Evolutionary conservation across 805 yeast species (phyloP).

Genomic region (Zygotorulaspora chibaensis): DNA sequence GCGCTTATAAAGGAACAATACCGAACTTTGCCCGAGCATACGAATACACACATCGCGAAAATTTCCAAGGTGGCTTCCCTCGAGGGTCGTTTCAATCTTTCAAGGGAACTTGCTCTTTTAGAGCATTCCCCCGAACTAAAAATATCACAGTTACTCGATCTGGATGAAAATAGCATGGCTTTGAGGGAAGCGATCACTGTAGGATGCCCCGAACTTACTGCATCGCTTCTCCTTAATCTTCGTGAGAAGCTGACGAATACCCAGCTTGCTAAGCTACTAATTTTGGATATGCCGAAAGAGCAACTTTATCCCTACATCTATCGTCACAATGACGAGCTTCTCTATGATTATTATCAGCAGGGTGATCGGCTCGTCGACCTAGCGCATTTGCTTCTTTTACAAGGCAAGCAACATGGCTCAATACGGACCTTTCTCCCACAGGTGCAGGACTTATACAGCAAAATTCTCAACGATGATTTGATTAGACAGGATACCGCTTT

Average conservation of each 20-base stretch:
- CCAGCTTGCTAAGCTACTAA: conserved; percentile 63
- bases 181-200: conserved; percentile 60
- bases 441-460: conserved; percentile 29
- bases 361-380: conserved; percentile 52
- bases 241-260: conserved; percentile 52
- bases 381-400: conserved; percentile 40
- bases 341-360: conserved; percentile 58
- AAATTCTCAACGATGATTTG: conserved; percentile 15
- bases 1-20: conserved; percentile 37
- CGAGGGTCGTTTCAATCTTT: conserved; percentile 73
- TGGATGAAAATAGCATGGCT: conserved; percentile 71
- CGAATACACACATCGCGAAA: conserved; percentile 39
- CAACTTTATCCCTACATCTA: conserved; percentile 35
- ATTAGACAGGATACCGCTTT: conserved; percentile 19
- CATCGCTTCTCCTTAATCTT: conserved; percentile 45
- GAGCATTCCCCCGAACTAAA: conserved; percentile 60
- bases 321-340: conserved; percentile 35
- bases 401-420: conserved; percentile 33
- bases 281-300: conserved; percentile 37
- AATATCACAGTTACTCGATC: conserved; percentile 58
- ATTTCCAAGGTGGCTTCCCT: conserved; percentile 27
- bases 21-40: conserved; percentile 12
- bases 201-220: conserved; percentile 55
- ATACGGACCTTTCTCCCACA: conserved; percentile 35
- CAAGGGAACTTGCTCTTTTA: conserved; percentile 59